Evolutionary conservation across 805 yeast genomes (phyloP).

Genomic region (Saccharomyces paradoxus): DNA sequence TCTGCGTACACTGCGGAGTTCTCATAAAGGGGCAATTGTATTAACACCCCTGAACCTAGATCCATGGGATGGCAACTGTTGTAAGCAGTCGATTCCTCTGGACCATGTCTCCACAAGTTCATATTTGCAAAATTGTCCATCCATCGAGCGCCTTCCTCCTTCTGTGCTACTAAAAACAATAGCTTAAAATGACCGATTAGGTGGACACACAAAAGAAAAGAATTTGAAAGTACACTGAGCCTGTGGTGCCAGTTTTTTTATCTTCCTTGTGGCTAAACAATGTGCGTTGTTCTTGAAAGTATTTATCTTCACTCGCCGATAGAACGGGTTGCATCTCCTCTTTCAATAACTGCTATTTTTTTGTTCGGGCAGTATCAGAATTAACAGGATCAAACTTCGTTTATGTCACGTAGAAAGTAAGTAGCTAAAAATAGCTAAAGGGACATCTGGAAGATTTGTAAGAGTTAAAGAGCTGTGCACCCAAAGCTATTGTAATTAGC

Average conservation of each 20-base stretch:
- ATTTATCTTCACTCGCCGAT: background rate
- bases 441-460: background rate
- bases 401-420: background rate
- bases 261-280: background rate
- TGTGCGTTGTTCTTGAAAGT: background rate
- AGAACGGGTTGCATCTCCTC: background rate
- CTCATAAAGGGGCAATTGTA: slow-evolving; percentile 9
- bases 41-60: slow-evolving; percentile 30
- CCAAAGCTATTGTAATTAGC: background rate
- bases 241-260: background rate
- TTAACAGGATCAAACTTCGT: background rate
- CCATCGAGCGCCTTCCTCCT: background rate
- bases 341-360: background rate
- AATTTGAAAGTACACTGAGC: background rate
- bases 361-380: background rate
- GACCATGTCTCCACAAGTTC: background rate
- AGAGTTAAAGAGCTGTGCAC: background rate
- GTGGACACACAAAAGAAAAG: background rate
- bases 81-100: slow-evolving; percentile 6
- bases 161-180: background rate
- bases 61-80: slow-evolving; percentile 27
- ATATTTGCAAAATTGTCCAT: background rate
- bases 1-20: slow-evolving; percentile 11
- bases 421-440: background rate
- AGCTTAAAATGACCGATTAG: background rate